Percentiles rank a stretch among this genome's conserved stretches.
phyloP scores from a whole-genome alignment of 345 rosid species.

The Boechera divaricarpa region DNA sequence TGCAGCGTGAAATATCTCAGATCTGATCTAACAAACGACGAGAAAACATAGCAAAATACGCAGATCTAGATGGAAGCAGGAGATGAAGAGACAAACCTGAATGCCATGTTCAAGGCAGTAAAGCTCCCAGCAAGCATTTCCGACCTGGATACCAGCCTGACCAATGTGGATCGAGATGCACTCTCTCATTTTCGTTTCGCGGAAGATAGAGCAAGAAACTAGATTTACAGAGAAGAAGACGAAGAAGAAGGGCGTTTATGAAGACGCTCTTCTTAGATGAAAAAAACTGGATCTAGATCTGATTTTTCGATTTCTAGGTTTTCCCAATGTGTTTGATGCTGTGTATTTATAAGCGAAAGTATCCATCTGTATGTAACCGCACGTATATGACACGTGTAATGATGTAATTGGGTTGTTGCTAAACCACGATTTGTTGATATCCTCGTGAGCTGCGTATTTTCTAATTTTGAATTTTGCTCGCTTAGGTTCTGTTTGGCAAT shows the following conservation, averaged over 20 bases:
- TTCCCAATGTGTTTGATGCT: background rate
- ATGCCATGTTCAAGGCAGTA: conserved; percentile 69
- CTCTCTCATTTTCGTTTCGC: conserved; percentile 63
- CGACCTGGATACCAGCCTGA: conserved; percentile 84
- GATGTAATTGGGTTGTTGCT: conserved; percentile 25
- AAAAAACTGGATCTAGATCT: conserved; percentile 6
- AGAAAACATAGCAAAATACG: background rate
- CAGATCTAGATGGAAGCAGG: background rate
- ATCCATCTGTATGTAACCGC: conserved; percentile 35
- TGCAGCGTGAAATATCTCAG: background rate
- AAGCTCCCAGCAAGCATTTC: conserved; percentile 85
- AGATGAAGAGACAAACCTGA: conserved; percentile 50
- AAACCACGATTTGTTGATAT: conserved; percentile 31
- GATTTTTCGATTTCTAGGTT: conserved; percentile 4
- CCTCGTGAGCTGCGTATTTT: conserved; percentile 30
- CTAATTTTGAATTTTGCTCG: conserved; percentile 47
- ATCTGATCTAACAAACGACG: background rate
- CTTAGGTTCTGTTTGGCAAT: conserved; percentile 28
- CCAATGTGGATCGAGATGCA: conserved; percentile 83
- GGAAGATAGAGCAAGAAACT: background rate
- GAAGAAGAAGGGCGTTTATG: conserved; percentile 52
- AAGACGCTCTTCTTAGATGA: conserved; percentile 59
- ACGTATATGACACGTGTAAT: conserved; percentile 36
- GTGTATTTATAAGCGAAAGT: conserved; percentile 41
- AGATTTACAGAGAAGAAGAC: conserved; percentile 4